A percentile compares a stretch with the other conserved stretches of the same genome.
Conservation (phyloP, 1,284 basidiomycete species). For the Anthracocystis panici-leucophaei region DNA sequence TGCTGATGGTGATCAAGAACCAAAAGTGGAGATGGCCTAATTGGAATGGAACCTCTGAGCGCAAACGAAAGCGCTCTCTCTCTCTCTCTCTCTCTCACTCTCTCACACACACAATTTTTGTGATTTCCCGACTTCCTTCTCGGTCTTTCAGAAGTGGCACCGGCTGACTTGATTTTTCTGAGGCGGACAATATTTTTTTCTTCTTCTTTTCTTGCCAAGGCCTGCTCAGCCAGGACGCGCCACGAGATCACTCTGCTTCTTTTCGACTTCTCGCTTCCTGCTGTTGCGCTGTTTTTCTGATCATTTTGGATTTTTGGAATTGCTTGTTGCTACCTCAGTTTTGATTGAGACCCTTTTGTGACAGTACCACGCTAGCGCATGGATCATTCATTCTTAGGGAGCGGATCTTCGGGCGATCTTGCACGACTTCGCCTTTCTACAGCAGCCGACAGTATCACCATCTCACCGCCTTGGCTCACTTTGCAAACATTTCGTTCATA, state of each 20-base stretch:
- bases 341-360: constrained; percentile 17
- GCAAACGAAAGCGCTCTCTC: background rate
- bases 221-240: constrained; percentile 24
- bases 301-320: background rate
- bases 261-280: background rate
- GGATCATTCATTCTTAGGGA: background rate
- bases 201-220: background rate
- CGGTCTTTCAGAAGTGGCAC: background rate
- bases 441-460: constrained; percentile 1
- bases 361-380: background rate
- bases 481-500: too few relatives aligned
- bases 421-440: background rate
- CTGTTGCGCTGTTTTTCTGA: background rate
- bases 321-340: background rate
- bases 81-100: too few relatives aligned
- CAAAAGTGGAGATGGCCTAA: constrained; percentile 29
- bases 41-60: background rate
- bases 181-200: constrained; percentile 15
- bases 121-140: constrained; percentile 31
- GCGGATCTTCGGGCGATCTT: background rate
- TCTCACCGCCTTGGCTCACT: background rate
- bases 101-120: too few relatives aligned
- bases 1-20: constrained; percentile 7
- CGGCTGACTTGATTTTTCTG: constrained; percentile 7
- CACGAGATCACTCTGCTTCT: constrained; percentile 39